phyloP scores from a whole-genome alignment of 345 rosid species.

The Citrus reticulata region DNA sequence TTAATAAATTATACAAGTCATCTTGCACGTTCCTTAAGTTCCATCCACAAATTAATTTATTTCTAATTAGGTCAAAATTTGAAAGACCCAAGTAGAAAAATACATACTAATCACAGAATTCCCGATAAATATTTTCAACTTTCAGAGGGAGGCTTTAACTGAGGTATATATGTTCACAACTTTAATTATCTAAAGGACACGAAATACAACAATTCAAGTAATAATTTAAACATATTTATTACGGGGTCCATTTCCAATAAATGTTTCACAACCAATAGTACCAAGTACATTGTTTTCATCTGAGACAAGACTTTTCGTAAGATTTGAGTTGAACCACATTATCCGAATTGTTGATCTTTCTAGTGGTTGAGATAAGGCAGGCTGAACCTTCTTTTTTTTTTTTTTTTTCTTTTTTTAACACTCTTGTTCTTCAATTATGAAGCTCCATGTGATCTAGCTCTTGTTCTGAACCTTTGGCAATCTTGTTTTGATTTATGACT shows the following conservation, averaged over 20 bases:
- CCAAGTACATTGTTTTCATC: conserved; percentile 16
- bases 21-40: too few species aligned
- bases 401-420: background rate
- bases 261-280: conserved; percentile 1
- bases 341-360: conserved; percentile 15
- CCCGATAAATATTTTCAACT: background rate
- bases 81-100: background rate
- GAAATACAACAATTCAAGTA: background rate
- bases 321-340: conserved; percentile 6
- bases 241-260: conserved; percentile 10
- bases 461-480: background rate
- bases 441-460: background rate
- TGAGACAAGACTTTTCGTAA: background rate
- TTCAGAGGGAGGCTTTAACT: background rate
- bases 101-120: too few species aligned
- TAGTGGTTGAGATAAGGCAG: conserved; percentile 23
- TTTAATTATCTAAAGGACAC: background rate
- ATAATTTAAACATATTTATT: background rate
- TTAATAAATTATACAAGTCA: too few species aligned
- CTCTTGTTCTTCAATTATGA: background rate
- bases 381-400: too few species aligned
- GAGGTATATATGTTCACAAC: too few species aligned
- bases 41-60: too few species aligned
- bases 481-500: conserved; percentile 4
- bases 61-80: too few species aligned